Evolutionary conservation across 1,139 yeast genomes (phyloP).

Genomic region (Zhuliangozyma blackwelliae): DNA sequence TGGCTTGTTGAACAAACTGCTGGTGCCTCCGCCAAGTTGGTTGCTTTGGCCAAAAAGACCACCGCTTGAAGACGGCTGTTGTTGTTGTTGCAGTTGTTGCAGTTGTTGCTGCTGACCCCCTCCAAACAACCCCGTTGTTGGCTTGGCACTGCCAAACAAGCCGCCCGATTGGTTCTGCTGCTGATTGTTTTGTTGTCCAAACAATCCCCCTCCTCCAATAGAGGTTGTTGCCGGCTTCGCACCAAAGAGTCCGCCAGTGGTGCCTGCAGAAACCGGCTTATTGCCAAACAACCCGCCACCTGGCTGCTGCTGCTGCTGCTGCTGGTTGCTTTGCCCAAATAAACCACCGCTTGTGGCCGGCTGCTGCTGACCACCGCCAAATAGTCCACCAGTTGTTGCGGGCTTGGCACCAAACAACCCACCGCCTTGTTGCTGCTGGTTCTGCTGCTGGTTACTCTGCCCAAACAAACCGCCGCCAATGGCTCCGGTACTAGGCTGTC

Average conservation of each 20-base stretch:
- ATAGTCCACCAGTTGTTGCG: conserved; percentile 14
- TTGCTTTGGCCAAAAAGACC: too few relatives aligned
- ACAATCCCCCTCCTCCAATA: conserved; percentile 32
- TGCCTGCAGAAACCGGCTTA: conserved; percentile 10
- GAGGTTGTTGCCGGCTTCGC: conserved; percentile 7
- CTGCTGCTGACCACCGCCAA: conserved; percentile 14
- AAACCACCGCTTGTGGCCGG: conserved; percentile 19
- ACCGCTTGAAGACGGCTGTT: not conserved
- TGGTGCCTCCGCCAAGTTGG: too few relatives aligned
- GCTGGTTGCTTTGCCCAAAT: conserved; percentile 19
- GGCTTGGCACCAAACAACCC: conserved; percentile 22
- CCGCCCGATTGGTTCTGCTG: conserved; percentile 1
- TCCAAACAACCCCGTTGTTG: too few relatives aligned
- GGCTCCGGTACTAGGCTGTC: conserved; percentile 1
- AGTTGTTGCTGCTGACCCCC: conserved; percentile 1
- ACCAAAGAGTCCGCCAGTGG: conserved; percentile 25
- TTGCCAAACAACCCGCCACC: conserved; percentile 16
- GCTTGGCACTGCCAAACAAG: too few relatives aligned
- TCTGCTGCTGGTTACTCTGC: conserved; percentile 4
- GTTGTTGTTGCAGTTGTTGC: conserved; percentile 14
- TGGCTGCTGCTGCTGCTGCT: conserved; percentile 9
- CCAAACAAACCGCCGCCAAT: conserved; percentile 34
- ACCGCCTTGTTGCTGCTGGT: conserved; percentile 12
- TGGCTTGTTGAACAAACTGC: conserved; percentile 1
- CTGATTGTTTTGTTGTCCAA: conserved; percentile 29